phyloP scores from a whole-genome alignment of 345 rosid genomes.

The Bruguiera gymnorhiza region DNA sequence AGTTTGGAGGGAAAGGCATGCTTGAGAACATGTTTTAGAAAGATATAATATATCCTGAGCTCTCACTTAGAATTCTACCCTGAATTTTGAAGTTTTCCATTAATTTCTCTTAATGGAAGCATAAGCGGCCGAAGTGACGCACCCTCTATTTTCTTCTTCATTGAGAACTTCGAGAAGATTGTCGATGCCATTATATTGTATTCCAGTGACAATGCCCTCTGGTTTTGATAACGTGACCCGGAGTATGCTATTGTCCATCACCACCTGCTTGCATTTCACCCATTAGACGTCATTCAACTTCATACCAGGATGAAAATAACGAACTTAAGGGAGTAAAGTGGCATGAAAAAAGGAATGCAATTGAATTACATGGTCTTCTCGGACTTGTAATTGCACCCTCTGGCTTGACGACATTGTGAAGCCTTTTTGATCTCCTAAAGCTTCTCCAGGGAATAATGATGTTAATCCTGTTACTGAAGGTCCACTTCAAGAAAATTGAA shows the following conservation, averaged over 20 bases:
- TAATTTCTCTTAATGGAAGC: neutral
- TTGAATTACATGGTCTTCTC: constrained; percentile 34
- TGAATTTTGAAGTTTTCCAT: too few species aligned
- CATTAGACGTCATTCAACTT: neutral
- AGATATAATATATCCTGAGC: too few species aligned
- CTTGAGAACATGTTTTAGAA: neutral
- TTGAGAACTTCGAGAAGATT: constrained; percentile 19
- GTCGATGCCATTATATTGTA: constrained; percentile 19
- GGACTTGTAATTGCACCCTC: constrained; percentile 27
- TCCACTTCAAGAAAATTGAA: too few species aligned
- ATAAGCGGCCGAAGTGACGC: neutral
- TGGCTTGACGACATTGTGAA: constrained; percentile 28
- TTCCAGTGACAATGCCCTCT: constrained; percentile 27
- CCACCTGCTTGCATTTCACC: constrained; percentile 22
- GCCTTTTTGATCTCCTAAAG: neutral
- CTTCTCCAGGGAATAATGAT: neutral
- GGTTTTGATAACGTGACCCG: constrained; percentile 28
- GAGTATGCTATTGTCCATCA: constrained; percentile 29
- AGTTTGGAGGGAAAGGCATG: neutral
- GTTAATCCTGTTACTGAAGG: neutral
- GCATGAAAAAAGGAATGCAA: neutral
- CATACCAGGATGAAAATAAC: neutral
- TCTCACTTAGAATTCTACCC: too few species aligned
- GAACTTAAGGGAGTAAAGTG: neutral
- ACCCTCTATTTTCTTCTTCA: constrained; percentile 22